Evolutionary conservation across 2,329 filamentous ascomycete species (phyloP).

Genomic region (Beauveria scarabaeidicola): DNA sequence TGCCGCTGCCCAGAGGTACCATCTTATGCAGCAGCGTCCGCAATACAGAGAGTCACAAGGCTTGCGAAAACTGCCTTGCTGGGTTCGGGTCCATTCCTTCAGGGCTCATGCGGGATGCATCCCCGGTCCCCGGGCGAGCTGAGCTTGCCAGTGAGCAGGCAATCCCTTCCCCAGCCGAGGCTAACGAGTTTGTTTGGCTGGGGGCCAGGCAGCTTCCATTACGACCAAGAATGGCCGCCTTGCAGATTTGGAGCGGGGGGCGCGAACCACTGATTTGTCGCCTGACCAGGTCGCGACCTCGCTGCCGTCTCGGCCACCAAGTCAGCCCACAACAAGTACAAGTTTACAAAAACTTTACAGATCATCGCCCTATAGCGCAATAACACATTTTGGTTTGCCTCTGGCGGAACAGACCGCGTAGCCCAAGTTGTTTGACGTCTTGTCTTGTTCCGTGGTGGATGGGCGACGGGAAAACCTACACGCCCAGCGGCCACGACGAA

Average conservation of each 20-base stretch:
- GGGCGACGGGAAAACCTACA: neutral
- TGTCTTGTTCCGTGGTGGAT: neutral
- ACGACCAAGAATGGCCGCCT: neutral
- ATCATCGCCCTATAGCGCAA: neutral
- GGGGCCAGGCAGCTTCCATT: neutral
- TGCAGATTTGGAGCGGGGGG: neutral
- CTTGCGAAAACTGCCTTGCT: slow-evolving; percentile 6
- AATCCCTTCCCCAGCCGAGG: neutral
- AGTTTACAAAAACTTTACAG: neutral
- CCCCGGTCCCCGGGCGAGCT: neutral
- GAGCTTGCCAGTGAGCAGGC: neutral
- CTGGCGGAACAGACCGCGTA: neutral
- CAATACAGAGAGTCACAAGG: neutral
- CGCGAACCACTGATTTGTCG: slow-evolving; percentile 3
- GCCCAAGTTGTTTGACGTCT: no score
- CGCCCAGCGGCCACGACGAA: neutral
- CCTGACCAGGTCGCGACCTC: neutral
- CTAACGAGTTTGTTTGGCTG: neutral
- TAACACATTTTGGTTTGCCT: no score
- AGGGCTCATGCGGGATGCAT: neutral
- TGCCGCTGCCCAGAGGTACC: neutral
- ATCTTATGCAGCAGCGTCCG: no score
- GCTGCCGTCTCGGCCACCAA: neutral
- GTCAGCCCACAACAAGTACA: neutral
- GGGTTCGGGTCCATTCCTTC: neutral